Base-by-base conservation (phyloP, 106 monocot species). In the Agapanthus africanus region DNA sequence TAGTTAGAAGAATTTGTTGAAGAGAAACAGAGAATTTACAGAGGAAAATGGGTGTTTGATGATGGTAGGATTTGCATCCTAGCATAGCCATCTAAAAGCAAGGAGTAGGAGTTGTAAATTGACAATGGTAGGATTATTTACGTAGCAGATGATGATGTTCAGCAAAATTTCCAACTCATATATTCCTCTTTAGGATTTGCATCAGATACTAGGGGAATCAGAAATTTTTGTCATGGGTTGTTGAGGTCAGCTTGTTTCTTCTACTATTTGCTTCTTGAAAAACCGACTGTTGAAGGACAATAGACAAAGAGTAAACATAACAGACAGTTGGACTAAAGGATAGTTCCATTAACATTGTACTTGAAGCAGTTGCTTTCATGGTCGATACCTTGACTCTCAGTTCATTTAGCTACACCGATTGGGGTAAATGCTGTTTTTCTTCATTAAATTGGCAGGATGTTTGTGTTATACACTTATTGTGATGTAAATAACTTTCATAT, bases 401-500 rank as follows among this genome's bases (percentile, higher is more conserved):
- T 8, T 69, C 21, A 23, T 27, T 56, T 70, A 36, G 25, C 38
- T 37, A 54, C 33, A n/a, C 19, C 30, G 31, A 52, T 36, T 52
- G 27, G 35, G 22, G 36, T 7, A 35, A 51, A 69, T 33, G 50
- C 28, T 49, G 15, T 30, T 68, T 1, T n/a, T n/a, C n/a, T 21
- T 51, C 22, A 40, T 32, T 49, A 49, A n/a, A n/a, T 14, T 33
- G 34, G 32, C 49, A 68, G 47, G 13, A 34, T 32, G n/a, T 33
- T 50, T 31, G 27, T 66, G n/a, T 68, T 68, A 68, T n/a, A n/a
- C n/a, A n/a, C n/a, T n/a, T n/a, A 68, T 35, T 47, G n/a, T 35
- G 0, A 7, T 40, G 27, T 41, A 4, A 59, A 59, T 59, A 71
- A 40, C 40, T 37, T 35, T 63, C 44, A 76, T 79, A 52, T 74